Conservation (phyloP, 805 yeast species). For the Peterozyma toletana region DNA sequence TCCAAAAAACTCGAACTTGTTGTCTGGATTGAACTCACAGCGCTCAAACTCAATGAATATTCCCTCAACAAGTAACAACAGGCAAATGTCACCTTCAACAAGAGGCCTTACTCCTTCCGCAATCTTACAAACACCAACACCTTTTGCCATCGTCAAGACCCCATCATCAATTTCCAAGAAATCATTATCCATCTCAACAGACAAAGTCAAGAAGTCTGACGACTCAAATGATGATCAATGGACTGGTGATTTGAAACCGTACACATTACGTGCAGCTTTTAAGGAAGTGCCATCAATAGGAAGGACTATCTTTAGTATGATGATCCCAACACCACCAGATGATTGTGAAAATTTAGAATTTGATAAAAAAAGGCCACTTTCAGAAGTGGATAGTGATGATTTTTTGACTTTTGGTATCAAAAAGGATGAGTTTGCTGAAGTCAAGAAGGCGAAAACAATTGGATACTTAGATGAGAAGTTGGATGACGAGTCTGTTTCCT, state of each 20-base stretch:
- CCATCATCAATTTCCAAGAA: conserved; percentile 13
- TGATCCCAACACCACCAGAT: conserved; percentile 29
- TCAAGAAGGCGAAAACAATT: conserved; percentile 2
- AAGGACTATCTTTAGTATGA: conserved; percentile 18
- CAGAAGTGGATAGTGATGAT: conserved; percentile 4
- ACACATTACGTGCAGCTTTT: conserved; percentile 37
- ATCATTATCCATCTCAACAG: conserved; percentile 10
- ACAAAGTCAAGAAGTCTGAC: conserved; percentile 14
- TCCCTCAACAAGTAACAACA: conserved; percentile 7
- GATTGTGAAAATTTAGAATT: conserved; percentile 11
- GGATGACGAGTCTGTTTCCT: conserved; percentile 7
- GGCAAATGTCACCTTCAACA: conserved; percentile 7
- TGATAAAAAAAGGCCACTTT: conserved; percentile 11
- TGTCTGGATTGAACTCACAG: conserved; percentile 2
- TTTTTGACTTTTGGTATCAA: conserved; percentile 9
- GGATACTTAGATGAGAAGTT: conserved; percentile 7
- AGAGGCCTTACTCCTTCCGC: conserved; percentile 29
- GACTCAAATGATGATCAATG: conserved; percentile 10
- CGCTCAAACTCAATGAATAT: conserved; percentile 10
- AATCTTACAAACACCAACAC: conserved; percentile 28
- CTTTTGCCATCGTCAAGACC: conserved; percentile 22
- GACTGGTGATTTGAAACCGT: conserved; percentile 37
- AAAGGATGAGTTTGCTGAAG: conserved; percentile 8
- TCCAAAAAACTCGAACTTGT: conserved; percentile 9
- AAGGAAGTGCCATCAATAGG: conserved; percentile 32